These are phyloP conservation scores for Zasmidium citrigriseum DNA, from an alignment of 2,329 filamentous ascomycete genomes.

Conservation along the genomic window DNA sequence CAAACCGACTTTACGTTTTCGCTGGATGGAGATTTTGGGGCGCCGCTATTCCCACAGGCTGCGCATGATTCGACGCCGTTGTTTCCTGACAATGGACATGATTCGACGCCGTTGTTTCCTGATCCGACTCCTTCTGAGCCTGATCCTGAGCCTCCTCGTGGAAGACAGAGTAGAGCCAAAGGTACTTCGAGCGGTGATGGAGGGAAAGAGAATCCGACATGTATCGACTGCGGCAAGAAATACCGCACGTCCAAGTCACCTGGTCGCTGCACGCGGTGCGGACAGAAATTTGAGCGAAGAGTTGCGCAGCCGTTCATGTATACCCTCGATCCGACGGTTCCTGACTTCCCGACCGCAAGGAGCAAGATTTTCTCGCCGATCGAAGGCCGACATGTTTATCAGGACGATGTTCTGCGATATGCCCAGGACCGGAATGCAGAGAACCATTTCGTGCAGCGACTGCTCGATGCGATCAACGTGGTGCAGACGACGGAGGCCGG, in stretches of 20 bases:
- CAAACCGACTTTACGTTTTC: neutral
- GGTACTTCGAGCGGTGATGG: neutral
- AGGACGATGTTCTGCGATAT: neutral
- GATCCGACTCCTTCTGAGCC: no score
- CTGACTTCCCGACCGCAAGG: slow-evolving; percentile 6
- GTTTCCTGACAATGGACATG: no score
- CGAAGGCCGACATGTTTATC: slow-evolving; percentile 7
- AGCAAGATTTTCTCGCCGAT: slow-evolving; percentile 14
- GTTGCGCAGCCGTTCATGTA: slow-evolving; percentile 8
- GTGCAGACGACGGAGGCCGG: slow-evolving; percentile 7
- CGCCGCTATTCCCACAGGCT: neutral
- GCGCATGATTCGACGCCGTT: neutral
- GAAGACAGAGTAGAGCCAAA: neutral
- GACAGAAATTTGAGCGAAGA: slow-evolving; percentile 15
- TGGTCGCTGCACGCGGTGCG: slow-evolving; percentile 19
- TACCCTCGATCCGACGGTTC: slow-evolving; percentile 14
- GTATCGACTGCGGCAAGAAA: slow-evolving; percentile 10
- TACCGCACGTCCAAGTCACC: slow-evolving; percentile 5
- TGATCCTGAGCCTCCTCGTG: no score
- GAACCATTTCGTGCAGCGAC: slow-evolving; percentile 13
- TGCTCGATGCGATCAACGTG: slow-evolving; percentile 18
- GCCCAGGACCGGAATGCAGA: neutral
- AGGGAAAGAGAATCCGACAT: neutral
- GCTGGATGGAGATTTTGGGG: neutral
- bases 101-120: no score